phyloP scores from a whole-genome alignment of 768 basidiomycete genomes.

The Russula brevipes region DNA sequence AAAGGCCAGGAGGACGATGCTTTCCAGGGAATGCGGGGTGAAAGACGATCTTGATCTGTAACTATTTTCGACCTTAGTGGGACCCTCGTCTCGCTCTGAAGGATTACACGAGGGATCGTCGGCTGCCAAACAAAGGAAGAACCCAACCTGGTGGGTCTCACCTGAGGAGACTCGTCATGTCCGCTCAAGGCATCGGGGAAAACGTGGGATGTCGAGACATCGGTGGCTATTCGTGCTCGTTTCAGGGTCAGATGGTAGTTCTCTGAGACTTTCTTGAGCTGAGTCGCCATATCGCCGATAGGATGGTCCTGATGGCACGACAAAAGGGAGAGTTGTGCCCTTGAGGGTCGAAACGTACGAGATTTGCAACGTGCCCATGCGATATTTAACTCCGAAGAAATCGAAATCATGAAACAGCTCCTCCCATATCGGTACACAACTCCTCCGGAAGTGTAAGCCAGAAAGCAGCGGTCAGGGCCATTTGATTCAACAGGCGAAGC shows the following conservation, averaged over 20 bases:
- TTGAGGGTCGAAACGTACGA: not conserved
- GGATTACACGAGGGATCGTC: not conserved
- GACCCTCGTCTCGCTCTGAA: not conserved
- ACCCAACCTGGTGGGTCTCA: not conserved
- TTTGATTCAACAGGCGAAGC: not conserved
- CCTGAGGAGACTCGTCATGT: not conserved
- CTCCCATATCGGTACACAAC: not conserved
- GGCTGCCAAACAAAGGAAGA: not conserved
- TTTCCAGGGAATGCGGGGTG: not conserved
- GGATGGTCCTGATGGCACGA: not conserved
- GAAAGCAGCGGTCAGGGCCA: not conserved
- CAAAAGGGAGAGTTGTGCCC: not conserved
- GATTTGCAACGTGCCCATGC: too few relatives aligned
- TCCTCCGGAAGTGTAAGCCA: too few relatives aligned
- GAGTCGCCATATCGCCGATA: constrained; percentile 1
- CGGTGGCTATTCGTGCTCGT: not conserved
- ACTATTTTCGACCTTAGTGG: not conserved
- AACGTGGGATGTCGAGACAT: not conserved
- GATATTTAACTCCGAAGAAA: not conserved
- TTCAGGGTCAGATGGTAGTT: not conserved
- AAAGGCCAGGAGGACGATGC: not conserved
- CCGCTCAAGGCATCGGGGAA: not conserved
- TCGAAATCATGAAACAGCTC: not conserved
- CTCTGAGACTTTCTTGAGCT: constrained; percentile 7
- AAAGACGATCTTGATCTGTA: not conserved